Conservation (phyloP, 2,329 filamentous ascomycete genomes). For the Gaeumannomyces tritici region DNA sequence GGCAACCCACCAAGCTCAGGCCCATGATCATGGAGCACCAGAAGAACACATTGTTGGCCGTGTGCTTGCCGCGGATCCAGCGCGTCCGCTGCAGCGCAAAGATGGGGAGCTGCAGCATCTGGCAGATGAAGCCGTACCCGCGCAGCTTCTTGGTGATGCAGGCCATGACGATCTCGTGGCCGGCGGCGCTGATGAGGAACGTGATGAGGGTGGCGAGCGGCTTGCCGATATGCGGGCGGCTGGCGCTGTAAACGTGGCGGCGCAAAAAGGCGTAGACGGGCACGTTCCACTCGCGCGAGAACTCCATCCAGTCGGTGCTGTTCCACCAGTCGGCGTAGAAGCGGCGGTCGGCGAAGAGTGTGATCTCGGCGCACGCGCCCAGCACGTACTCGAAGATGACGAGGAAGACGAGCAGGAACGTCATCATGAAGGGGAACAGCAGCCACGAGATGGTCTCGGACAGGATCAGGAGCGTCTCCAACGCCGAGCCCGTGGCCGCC, state of each 20-base stretch:
- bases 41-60: constrained; percentile 82
- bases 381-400: constrained; percentile 97
- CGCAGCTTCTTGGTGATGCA: constrained; percentile 96
- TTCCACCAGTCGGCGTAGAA: constrained; percentile 81
- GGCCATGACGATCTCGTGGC: constrained; percentile 93
- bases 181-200: constrained; percentile 80
- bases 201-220: constrained; percentile 77
- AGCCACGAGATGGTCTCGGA: constrained; percentile 85
- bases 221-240: constrained; percentile 65
- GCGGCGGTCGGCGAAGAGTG: constrained; percentile 82
- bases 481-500: constrained; percentile 29
- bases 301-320: constrained; percentile 86
- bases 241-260: constrained; percentile 85
- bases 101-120: constrained; percentile 96
- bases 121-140: constrained; percentile 85
- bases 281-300: constrained; percentile 95
- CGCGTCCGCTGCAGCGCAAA: constrained; percentile 80
- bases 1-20: constrained; percentile 60
- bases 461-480: constrained; percentile 69
- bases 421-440: constrained; percentile 95
- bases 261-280: constrained; percentile 93
- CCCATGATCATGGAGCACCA: constrained; percentile 90
- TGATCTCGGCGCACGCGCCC: constrained; percentile 90
- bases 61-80: constrained; percentile 63
- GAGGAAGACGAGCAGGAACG: constrained; percentile 88